Conservation (phyloP, 2,329 filamentous ascomycete species). For the Aspergillus texensis region DNA sequence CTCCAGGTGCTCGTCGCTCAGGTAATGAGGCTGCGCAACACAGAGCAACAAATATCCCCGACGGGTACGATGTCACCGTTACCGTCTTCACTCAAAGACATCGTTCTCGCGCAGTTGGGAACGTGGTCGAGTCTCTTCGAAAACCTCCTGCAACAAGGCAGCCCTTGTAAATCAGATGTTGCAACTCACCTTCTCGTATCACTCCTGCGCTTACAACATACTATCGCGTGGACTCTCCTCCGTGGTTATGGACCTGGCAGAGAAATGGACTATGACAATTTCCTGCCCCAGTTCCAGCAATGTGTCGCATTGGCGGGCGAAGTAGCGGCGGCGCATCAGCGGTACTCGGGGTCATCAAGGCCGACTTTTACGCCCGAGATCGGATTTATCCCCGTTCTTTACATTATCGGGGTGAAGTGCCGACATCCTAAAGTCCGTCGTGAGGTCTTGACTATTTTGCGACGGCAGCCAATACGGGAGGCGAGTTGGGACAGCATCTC, state of each 20-base stretch:
- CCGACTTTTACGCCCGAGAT: conserved; percentile 40
- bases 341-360: conserved; percentile 22
- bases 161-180: conserved; percentile 10
- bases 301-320: conserved; percentile 14
- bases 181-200: conserved; percentile 22
- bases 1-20: conserved; percentile 34
- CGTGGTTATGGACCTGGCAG: conserved; percentile 24
- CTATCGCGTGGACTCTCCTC: conserved; percentile 30
- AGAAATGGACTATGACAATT: conserved; percentile 21
- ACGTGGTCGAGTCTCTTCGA: conserved; percentile 15
- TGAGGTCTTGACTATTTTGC: conserved; percentile 27
- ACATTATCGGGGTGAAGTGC: conserved; percentile 41
- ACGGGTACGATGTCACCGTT: conserved; percentile 6
- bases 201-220: conserved; percentile 38
- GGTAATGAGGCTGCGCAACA: conserved; percentile 34
- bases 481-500: conserved; percentile 39
- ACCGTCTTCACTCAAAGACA: conserved; percentile 7
- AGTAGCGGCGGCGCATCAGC: conserved; percentile 11
- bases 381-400: conserved; percentile 37
- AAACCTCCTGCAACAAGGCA: conserved; percentile 5
- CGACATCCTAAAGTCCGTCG: conserved; percentile 38
- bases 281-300: conserved; percentile 20
- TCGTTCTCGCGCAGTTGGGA: conserved; percentile 11
- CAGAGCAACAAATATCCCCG: conserved; percentile 23
- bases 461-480: conserved; percentile 28